Base-by-base conservation (phyloP, 176 grass and related monocot genomes). In the Microstegium vimineum region DNA sequence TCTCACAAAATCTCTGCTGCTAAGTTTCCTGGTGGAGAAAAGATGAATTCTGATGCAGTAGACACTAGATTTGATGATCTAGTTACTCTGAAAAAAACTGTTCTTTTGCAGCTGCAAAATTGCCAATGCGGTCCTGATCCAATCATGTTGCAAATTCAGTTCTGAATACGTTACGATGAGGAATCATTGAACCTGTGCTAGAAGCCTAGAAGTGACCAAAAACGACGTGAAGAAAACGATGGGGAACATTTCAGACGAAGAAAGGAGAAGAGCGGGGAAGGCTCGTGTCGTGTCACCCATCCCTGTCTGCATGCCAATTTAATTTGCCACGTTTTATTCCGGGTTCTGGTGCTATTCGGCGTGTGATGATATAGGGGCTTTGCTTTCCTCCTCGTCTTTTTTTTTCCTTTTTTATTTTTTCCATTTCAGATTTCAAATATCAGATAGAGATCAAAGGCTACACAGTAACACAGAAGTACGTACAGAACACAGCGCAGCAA, bases 341-440 rank as follows among this genome's bases (percentile, higher is more conserved):
- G 41, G 41, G 10, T 4, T 69, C 37, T 3, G 17, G 76, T 23
- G 60, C 34, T 41, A 75, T 85, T 71, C 34, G 77, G 65, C 71
- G n/a, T 36, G 82, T 82, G 72, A n/a, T n/a, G n/a, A n/a, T n/a
- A 90, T 86, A 77, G 72, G 27, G 56, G 47, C 4, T 66, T n/a
- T n/a, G n/a, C n/a, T n/a, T n/a, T n/a, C n/a, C n/a, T 38, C 69
- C 20, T 7, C 13, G 5, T 27, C 28, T 51, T 61, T n/a, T 47
- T 16, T 17, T 47, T 38, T n/a, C n/a, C 37, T 46, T 14, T 13
- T 0, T 4, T 7, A 13, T 46, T 46, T 46, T 46, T 46, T 16
- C 43, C n/a, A n/a, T n/a, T n/a, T n/a, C n/a, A n/a, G n/a, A n/a
- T n/a, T n/a, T n/a, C n/a, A n/a, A n/a, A n/a, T n/a, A n/a, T n/a